phyloP scores from a whole-genome alignment of 768 basidiomycete genomes.

The Naganishia friedmannii region DNA sequence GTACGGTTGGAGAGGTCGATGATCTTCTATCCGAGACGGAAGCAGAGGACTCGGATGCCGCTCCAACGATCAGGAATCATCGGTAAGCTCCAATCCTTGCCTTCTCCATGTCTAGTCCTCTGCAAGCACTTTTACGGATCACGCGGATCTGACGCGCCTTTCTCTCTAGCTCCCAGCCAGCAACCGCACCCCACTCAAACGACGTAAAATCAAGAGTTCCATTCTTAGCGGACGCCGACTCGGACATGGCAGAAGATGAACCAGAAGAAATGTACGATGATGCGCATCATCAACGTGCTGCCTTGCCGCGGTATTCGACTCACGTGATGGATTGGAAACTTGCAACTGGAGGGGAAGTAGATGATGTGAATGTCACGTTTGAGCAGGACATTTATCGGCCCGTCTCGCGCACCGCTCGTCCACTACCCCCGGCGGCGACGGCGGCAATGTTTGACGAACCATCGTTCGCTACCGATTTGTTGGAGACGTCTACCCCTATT shows the following conservation, averaged over 20 bases:
- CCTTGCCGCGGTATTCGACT: constrained; percentile 7
- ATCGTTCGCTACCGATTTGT: constrained; percentile 3
- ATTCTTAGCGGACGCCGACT: constrained; percentile 21
- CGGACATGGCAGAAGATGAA: constrained; percentile 21
- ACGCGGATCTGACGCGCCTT: not conserved
- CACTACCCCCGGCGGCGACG: not conserved
- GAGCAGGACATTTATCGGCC: not conserved
- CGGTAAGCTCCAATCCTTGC: not conserved
- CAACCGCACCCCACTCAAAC: constrained; percentile 5
- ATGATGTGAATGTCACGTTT: not conserved
- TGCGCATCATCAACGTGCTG: too few species aligned
- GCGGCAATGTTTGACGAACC: not conserved
- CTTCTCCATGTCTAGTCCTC: not conserved
- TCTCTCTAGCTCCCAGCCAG: not conserved
- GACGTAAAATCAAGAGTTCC: constrained; percentile 19
- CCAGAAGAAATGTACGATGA: not conserved
- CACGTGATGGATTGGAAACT: not conserved
- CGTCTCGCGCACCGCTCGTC: not conserved
- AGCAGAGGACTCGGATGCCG: constrained; percentile 2
- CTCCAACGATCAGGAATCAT: not conserved
- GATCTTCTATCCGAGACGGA: constrained; percentile 13
- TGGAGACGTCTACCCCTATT: constrained; percentile 14
- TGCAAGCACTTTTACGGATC: not conserved
- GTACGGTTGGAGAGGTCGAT: constrained; percentile 14
- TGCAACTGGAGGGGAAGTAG: not conserved